Conservation (phyloP, 106 monocot species). For the Phalaenopsis aphrodite region DNA sequence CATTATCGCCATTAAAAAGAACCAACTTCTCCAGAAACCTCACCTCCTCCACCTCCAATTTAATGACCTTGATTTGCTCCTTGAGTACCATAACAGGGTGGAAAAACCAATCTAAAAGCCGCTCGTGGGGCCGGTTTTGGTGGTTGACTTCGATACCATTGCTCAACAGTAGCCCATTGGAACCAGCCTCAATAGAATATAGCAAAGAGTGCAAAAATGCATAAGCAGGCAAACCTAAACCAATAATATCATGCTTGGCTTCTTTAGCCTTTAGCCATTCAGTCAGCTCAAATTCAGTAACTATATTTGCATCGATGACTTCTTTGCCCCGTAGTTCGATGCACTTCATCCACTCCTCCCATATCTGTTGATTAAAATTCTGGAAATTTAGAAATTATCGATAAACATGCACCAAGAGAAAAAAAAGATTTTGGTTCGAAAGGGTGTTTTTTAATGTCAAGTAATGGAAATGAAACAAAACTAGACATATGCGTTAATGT, state of each 20-base stretch:
- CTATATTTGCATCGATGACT: constrained; percentile 49
- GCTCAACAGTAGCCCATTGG: constrained; percentile 46
- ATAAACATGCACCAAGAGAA: background rate
- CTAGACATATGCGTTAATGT: background rate
- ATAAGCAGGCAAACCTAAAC: constrained; percentile 59
- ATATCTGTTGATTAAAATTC: constrained; percentile 51
- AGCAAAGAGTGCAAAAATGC: constrained; percentile 36
- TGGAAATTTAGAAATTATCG: background rate
- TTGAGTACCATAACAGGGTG: constrained; percentile 81
- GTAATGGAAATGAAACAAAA: background rate
- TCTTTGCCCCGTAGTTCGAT: constrained; percentile 60
- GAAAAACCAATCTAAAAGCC: constrained; percentile 84
- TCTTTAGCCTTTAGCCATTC: constrained; percentile 70
- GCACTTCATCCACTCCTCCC: constrained; percentile 59
- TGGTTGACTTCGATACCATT: constrained; percentile 55
- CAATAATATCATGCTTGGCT: constrained; percentile 38
- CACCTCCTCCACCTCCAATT: constrained; percentile 54
- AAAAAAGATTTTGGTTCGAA: background rate
- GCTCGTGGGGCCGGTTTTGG: constrained; percentile 65
- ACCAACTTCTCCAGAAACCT: constrained; percentile 69
- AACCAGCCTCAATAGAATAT: constrained; percentile 54
- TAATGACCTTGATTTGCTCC: constrained; percentile 74
- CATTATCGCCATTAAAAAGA: constrained; percentile 46
- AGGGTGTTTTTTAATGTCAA: background rate
- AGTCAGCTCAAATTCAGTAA: constrained; percentile 37